phyloP scores from a whole-genome alignment of 2,329 filamentous ascomycete genomes.

The Talaromyces sp. region DNA sequence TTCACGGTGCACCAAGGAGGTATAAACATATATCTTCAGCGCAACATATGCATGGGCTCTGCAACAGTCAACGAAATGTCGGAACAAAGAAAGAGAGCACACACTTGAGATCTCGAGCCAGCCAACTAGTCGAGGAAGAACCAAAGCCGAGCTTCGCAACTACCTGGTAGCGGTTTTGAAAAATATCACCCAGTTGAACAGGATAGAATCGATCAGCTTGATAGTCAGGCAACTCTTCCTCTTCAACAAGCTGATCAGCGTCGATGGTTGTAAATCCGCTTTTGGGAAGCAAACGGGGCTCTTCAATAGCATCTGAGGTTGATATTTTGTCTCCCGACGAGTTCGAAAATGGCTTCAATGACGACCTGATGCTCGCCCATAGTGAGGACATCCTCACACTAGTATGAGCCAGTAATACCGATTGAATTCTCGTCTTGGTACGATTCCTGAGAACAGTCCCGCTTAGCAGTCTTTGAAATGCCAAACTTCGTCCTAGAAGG shows the following conservation, averaged over 20 bases:
- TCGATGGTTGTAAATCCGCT: constrained; percentile 1
- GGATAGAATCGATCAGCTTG: constrained; percentile 24
- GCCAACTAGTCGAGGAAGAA: constrained; percentile 36
- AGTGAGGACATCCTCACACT: background rate
- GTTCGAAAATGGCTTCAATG: background rate
- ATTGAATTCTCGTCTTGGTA: background rate
- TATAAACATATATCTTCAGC: constrained; percentile 3
- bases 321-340: background rate
- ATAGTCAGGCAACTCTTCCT: constrained; percentile 12
- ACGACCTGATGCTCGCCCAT: background rate
- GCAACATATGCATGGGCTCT: background rate
- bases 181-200: constrained; percentile 29
- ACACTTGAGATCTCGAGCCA: constrained; percentile 25
- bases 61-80: too few species aligned
- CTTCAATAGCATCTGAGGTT: background rate
- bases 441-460: background rate
- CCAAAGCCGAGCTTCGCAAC: constrained; percentile 38
- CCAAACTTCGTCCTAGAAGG: too few species aligned
- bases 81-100: too few species aligned
- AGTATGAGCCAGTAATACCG: background rate
- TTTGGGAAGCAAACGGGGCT: background rate
- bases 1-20: constrained; percentile 27
- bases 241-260: constrained; percentile 5
- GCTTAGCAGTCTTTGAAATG: background rate
- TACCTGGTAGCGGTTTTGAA: constrained; percentile 33